Percentiles rank a stretch among this genome's conserved stretches.
These are phyloP conservation scores for Cinnamomum micranthum DNA, from an alignment of 164 flowering plant genomes.

Conservation along the genomic window DNA sequence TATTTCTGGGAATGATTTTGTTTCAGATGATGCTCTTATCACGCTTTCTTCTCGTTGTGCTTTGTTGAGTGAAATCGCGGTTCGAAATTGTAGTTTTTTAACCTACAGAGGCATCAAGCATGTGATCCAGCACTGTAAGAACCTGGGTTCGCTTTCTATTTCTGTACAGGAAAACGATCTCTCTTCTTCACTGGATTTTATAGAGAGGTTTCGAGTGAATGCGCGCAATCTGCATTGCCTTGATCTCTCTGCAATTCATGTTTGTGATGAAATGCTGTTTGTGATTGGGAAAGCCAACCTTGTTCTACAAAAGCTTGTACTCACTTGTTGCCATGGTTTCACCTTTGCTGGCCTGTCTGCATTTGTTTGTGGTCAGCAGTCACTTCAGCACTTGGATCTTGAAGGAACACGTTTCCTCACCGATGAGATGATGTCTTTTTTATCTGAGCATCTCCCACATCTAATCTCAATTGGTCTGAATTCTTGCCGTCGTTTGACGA, in stretches of 20 bases:
- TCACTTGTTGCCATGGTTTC: conserved; percentile 30
- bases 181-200: background rate
- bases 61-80: conserved; percentile 28
- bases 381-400: conserved; percentile 25
- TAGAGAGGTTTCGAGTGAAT: conserved; percentile 1
- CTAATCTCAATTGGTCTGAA: conserved; percentile 34
- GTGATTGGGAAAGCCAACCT: conserved; percentile 30
- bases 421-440: conserved; percentile 26
- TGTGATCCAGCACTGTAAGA: conserved; percentile 14
- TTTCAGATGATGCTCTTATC: conserved; percentile 41
- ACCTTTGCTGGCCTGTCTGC: conserved; percentile 32
- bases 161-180: conserved; percentile 17
- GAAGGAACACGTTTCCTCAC: conserved; percentile 38
- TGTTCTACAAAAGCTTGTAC: conserved; percentile 33
- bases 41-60: conserved; percentile 30
- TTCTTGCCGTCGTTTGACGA: conserved; percentile 28
- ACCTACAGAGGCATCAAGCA: conserved; percentile 30
- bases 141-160: conserved; percentile 36
- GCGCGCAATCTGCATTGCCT: conserved; percentile 26
- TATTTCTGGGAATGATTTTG: conserved; percentile 44
- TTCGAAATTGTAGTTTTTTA: conserved; percentile 35
- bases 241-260: conserved; percentile 29
- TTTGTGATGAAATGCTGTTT: conserved; percentile 46
- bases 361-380: conserved; percentile 22
- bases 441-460: conserved; percentile 26